phyloP scores from a whole-genome alignment of 169 alveolate species.

The Cryptosporidium sp. region DNA sequence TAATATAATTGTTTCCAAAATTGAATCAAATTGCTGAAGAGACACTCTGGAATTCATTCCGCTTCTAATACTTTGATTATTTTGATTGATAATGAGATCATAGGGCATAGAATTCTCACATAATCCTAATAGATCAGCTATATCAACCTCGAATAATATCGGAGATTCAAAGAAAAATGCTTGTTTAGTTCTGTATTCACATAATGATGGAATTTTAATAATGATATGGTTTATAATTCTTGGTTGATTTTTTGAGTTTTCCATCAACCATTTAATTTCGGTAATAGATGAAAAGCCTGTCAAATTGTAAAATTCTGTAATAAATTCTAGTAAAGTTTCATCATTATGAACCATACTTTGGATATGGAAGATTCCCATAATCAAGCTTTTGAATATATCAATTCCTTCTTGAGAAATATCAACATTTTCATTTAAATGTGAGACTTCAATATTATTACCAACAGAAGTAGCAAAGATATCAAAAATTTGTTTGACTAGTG shows the following conservation, averaged over 20 bases:
- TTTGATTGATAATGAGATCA: background rate
- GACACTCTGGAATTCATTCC: constrained; percentile 5
- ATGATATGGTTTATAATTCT: background rate
- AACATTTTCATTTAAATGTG: background rate
- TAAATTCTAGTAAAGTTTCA: constrained; percentile 50
- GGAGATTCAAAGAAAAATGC: constrained; percentile 63
- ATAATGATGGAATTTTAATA: constrained; percentile 38
- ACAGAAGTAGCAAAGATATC: constrained; percentile 12
- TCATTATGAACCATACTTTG: constrained; percentile 55
- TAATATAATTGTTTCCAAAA: constrained; percentile 20
- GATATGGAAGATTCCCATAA: constrained; percentile 24
- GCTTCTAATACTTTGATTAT: background rate
- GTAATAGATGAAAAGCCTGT: constrained; percentile 65
- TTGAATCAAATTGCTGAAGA: constrained; percentile 36
- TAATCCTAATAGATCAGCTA: constrained; percentile 19
- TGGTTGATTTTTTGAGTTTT: background rate
- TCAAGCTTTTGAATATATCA: constrained; percentile 21
- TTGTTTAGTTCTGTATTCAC: constrained; percentile 58
- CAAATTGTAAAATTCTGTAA: constrained; percentile 46
- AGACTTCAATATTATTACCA: background rate
- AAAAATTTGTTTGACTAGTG: constrained; percentile 31
- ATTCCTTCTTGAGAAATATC: constrained; percentile 59
- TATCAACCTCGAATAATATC: constrained; percentile 59
- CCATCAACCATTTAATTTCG: constrained; percentile 69
- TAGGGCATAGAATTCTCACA: constrained; percentile 22